A percentile compares a stretch with the other conserved stretches of the same genome.
Evolutionary conservation across 768 basidiomycete species (phyloP).

Genomic region (Scleroderma bovista): DNA sequence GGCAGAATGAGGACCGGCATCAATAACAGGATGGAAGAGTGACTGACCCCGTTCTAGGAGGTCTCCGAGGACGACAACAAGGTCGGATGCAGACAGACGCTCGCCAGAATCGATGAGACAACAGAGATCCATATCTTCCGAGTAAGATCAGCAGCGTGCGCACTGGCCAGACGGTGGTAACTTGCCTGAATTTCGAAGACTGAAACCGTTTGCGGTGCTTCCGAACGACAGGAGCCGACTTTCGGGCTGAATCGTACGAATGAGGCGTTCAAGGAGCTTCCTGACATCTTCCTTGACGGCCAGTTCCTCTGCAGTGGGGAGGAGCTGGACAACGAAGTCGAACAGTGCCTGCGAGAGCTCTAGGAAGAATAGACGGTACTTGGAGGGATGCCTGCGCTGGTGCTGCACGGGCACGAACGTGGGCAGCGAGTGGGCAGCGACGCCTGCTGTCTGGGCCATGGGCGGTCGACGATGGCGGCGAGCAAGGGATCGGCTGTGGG

Average conservation of each 20-base stretch:
- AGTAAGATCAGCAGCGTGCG: constrained; percentile 7
- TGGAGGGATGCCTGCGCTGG: constrained; percentile 34
- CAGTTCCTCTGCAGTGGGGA: constrained; percentile 87
- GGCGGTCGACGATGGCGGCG: constrained; percentile 4
- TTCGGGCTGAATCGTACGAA: constrained; percentile 90
- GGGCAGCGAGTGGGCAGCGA: constrained; percentile 18
- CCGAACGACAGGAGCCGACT: constrained; percentile 91
- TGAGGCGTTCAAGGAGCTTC: constrained; percentile 90
- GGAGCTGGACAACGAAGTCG: constrained; percentile 89
- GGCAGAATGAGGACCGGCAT: constrained; percentile 9
- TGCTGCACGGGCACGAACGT: constrained; percentile 28
- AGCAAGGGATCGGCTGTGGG: background rate
- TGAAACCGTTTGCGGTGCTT: constrained; percentile 96
- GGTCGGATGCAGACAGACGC: constrained; percentile 75
- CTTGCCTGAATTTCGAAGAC: constrained; percentile 89
- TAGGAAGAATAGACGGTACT: constrained; percentile 59
- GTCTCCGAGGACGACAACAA: constrained; percentile 91
- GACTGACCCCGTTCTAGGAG: constrained; percentile 85
- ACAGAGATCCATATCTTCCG: constrained; percentile 94
- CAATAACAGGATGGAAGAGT: constrained; percentile 1
- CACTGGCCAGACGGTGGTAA: constrained; percentile 7
- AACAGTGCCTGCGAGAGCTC: constrained; percentile 89
- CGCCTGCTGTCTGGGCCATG: constrained; percentile 28
- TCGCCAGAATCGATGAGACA: constrained; percentile 89
- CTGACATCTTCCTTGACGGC: constrained; percentile 94